A percentile compares a stretch with the other conserved stretches of the same genome.
These are phyloP conservation scores for Colletotrichum sp. DNA, from an alignment of 2,329 filamentous ascomycete genomes.

Conservation along the genomic window DNA sequence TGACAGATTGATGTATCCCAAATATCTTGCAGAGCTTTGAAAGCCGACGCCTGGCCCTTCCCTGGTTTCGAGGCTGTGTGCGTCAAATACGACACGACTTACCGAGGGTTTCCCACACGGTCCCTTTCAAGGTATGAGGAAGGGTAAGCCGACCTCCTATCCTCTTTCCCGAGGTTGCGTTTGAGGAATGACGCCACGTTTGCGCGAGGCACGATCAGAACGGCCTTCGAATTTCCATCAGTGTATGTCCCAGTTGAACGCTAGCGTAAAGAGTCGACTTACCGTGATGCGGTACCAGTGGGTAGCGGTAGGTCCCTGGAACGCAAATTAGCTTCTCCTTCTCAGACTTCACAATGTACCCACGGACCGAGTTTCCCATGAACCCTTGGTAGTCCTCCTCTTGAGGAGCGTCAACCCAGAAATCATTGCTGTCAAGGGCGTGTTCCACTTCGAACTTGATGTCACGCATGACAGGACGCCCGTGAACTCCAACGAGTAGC, in stretches of 20 bases:
- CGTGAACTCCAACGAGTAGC: conserved; percentile 31
- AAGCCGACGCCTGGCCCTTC: neutral
- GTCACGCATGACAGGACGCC: conserved; percentile 21
- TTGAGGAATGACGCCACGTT: neutral
- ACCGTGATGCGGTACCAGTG: conserved; percentile 27
- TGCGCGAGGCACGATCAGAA: neutral
- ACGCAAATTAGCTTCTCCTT: neutral
- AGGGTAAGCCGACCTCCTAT: neutral
- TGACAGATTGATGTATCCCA: neutral
- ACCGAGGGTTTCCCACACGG: neutral
- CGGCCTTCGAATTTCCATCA: neutral
- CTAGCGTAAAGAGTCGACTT: neutral
- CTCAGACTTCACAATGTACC: neutral
- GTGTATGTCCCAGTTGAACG: neutral
- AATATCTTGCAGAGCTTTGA: neutral
- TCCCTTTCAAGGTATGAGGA: neutral
- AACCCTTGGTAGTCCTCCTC: conserved; percentile 31
- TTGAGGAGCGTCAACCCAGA: conserved; percentile 22
- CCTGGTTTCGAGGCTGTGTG: neutral
- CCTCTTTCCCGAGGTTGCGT: neutral
- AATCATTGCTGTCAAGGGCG: conserved; percentile 25
- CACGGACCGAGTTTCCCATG: conserved; percentile 31
- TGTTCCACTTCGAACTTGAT: conserved; percentile 22
- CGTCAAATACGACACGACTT: neutral
- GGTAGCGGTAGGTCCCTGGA: conserved; percentile 23